Base-by-base conservation (phyloP, 306 rosid genomes). In the Mucuna pruriens region DNA sequence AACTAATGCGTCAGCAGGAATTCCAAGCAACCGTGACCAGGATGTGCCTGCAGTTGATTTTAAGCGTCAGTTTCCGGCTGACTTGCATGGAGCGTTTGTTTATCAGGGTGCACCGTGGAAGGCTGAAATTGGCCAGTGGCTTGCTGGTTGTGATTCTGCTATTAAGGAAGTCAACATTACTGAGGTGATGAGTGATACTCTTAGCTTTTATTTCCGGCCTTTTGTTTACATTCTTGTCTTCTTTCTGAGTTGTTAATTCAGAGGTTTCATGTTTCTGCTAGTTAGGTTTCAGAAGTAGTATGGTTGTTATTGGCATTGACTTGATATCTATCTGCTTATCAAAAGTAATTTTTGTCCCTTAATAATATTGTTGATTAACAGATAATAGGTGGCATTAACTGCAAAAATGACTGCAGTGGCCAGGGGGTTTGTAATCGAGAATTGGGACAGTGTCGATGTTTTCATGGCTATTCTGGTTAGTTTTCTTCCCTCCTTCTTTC, bases 21-120 rank as follows among this genome's bases (percentile, higher is more conserved):
- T 79, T 16, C 10, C 74, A 31, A 74, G 71, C 52, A 85, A 72
- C 58, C 75, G 16, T 60, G 78, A 61, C n/a, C 69, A 40, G 25
- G 86, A 82, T 85, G 77, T 63, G 29, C 87, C 85, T 39, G 61
- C 65, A 3, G 58, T 87, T 64, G 82, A 89, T 89, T 73, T 87
- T 26, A 87, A 83, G 75, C 86, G 4, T 38, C 89, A 62, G 82
- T 93, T 93, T 85, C 89, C 93, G 20, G 70, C 88, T 64, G 97
- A 91, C 72, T 84, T 79, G 82, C 97, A 90, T 15, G 73, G 84
- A 19, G 92, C 93, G 5, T 93, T 89, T 84, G 84, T 86, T 76
- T 93, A 91, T 84, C 89, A 52, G 13, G 96, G 90, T 66, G 98
- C 94, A 9, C 98, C 98, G 12, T 95, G 99, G 99, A 93, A 90